Base-by-base conservation (phyloP, 306 rosid species). In the Quercus ilex region DNA sequence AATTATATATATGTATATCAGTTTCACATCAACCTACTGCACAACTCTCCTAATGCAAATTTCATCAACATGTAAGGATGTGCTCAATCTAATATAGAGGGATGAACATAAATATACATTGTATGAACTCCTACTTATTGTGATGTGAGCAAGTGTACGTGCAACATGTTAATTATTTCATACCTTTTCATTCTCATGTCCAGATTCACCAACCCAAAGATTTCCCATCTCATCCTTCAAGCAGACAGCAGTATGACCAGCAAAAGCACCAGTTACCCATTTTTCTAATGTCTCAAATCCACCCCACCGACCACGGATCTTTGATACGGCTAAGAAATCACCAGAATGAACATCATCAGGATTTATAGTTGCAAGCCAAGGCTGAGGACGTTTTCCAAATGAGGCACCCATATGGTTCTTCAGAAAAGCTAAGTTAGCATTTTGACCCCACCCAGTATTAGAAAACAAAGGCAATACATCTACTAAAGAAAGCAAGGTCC, bases 261-360 rank as follows among this genome's bases (percentile, higher is more conserved):
- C 99, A 91, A 92, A 95, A 82, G 99, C 89, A 74, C 99, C 99
- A 0, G 99, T 92, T 25, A 95, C 98, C 99, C 99, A 95, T 85
- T 92, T 95, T 73, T 95, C 99, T 69, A 95, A 87, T 33, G 98
- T 92, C 92, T 95, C 98, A 79, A 95, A 95, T 79, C 99, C 99
- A 69, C 98, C 99, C 99, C 99, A 95, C 74, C 98, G 91, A 76
- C 98, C 99, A 55, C 99, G 98, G 70, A 95, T 92, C 92, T 95
- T 95, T 30, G 98, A 95, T 56, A 95, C 91, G 18, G 96, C 99
- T 67, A 95, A 82, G 80, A 95, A 95, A 80, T 95, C 99, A 74
- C 99, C 99, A 52, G 98, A 86, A 83, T 91, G 97, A 86, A 95
- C 97, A 84, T 92, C 97, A 19, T 85, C 89, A 19, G 97, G 95